Evolutionary conservation across 1,139 yeast species (phyloP).

Genomic region (Magnusiomyces tetraspermus): DNA sequence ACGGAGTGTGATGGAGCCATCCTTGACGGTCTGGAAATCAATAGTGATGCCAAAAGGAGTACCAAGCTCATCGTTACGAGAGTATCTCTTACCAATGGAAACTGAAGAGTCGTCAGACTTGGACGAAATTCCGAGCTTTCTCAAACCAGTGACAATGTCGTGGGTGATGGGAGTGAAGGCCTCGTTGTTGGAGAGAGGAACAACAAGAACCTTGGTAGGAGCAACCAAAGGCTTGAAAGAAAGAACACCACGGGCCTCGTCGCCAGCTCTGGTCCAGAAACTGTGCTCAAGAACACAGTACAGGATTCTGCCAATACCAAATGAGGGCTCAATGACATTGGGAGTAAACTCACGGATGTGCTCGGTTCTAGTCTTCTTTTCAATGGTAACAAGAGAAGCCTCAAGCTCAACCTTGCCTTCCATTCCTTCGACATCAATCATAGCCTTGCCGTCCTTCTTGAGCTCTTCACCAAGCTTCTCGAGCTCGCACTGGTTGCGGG

Average conservation of each 20-base stretch:
- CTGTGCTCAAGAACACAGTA: slow-evolving; percentile 90
- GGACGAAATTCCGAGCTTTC: slow-evolving; percentile 80
- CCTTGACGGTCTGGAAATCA: slow-evolving; percentile 89
- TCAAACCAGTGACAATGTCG: slow-evolving; percentile 52
- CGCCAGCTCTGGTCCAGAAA: slow-evolving; percentile 93
- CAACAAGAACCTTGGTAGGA: slow-evolving; percentile 93
- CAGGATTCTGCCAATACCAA: slow-evolving; percentile 96
- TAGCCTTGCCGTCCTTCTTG: slow-evolving; percentile 52
- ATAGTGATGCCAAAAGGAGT: slow-evolving; percentile 98
- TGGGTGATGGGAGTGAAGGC: slow-evolving; percentile 70
- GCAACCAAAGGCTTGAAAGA: slow-evolving; percentile 95
- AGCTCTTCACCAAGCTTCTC: slow-evolving; percentile 69
- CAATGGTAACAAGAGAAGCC: slow-evolving; percentile 59
- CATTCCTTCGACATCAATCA: slow-evolving; percentile 51
- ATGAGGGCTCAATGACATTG: slow-evolving; percentile 97
- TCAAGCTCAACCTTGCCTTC: slow-evolving; percentile 63
- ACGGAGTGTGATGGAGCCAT: slow-evolving; percentile 86
- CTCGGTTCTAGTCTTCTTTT: slow-evolving; percentile 69
- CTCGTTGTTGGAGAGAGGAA: slow-evolving; percentile 81
- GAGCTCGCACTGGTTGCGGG: slow-evolving; percentile 78
- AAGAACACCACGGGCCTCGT: slow-evolving; percentile 79
- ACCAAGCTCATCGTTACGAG: slow-evolving; percentile 98
- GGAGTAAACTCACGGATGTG: slow-evolving; percentile 95
- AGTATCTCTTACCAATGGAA: slow-evolving; percentile 95
- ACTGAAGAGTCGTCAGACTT: slow-evolving; percentile 97